Base-by-base conservation (phyloP, 2,329 filamentous ascomycete genomes). In the Aspergillus amoenus region DNA sequence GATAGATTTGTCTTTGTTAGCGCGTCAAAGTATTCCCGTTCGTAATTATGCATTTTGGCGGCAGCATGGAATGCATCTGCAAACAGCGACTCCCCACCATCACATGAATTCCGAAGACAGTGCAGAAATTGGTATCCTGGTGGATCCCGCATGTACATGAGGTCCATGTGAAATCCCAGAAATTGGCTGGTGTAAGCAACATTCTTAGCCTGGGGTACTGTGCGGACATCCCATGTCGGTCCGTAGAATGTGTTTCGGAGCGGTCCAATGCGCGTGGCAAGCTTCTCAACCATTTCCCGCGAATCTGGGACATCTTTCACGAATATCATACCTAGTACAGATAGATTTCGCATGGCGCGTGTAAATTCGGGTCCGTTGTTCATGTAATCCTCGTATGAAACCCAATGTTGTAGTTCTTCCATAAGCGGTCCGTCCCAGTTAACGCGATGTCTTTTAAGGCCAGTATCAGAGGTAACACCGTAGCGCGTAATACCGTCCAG, bases 171-270 rank as follows among this genome's bases (percentile, higher is more conserved):
- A 47, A 97, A 86, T 15, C 90, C 90, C 1, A 97, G 85, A 68
- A 87, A 88, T 48, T 88, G 82, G 68, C 84, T 88, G 1, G 93
- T 97, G 76, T 97, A 92, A 9, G 94, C 93, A 4, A 97, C 90
- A 70, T 97, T 97, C 70, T 93, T 92, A 22, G 93, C 91, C 55
- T 90, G 73, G 1, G 89, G 88, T 52, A 95, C 88, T 3, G 88
- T 91, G 53, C 86, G 84, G 12, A 97, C 93, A 73, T 97, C 89
- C 86, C 93, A 97, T 0, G 91, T 96, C 64, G 82, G 80, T 42
- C 94, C 94, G 73, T 97, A 97, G 70, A 97, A 94, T 7, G 93
- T 94, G 66, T 91, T 87, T 68, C 91, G 89, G 24, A 97, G 77
- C 34, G 84, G 84, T 1, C 92, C 93, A 58, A 97, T 89, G 51